These are phyloP conservation scores for Avena atlantica DNA, from an alignment of 176 grass and related monocot species.

Conservation along the genomic window DNA sequence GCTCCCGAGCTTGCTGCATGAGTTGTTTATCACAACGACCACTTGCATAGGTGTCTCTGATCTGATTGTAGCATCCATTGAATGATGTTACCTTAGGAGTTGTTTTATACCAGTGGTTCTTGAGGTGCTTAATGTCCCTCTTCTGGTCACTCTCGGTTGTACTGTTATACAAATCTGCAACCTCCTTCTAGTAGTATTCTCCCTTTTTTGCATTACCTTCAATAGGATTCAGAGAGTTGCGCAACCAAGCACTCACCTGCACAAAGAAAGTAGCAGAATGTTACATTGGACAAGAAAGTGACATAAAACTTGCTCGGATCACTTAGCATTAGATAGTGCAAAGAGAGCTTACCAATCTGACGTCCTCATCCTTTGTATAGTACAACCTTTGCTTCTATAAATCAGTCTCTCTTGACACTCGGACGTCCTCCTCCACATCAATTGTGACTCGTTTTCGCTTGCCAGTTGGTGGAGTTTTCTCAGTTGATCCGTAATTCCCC, in stretches of 20 bases:
- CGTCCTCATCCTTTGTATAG: slow-evolving; percentile 24
- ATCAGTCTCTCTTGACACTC: neutral
- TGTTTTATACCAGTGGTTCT: no score
- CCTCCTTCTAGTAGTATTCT: neutral
- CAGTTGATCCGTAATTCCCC: no score
- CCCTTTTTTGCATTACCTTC: neutral
- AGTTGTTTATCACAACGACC: no score
- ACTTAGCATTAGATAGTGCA: neutral
- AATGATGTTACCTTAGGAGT: no score
- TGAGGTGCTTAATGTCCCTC: no score
- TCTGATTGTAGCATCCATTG: no score
- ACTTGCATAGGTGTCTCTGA: no score
- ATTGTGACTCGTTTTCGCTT: neutral
- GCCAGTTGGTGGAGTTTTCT: neutral
- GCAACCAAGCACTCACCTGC: neutral
- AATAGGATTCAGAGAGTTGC: neutral
- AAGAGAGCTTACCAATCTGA: neutral
- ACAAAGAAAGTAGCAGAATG: neutral
- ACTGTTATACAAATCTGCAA: neutral
- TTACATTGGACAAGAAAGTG: neutral
- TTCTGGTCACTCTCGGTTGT: neutral
- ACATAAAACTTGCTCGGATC: neutral
- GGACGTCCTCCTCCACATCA: neutral
- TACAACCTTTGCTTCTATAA: neutral
- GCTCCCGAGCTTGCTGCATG: no score